Percentiles rank a stretch among this genome's conserved stretches.
Evolutionary conservation across 257 asterid species (phyloP).

Genomic region (Ocimum tenuiflorum): DNA sequence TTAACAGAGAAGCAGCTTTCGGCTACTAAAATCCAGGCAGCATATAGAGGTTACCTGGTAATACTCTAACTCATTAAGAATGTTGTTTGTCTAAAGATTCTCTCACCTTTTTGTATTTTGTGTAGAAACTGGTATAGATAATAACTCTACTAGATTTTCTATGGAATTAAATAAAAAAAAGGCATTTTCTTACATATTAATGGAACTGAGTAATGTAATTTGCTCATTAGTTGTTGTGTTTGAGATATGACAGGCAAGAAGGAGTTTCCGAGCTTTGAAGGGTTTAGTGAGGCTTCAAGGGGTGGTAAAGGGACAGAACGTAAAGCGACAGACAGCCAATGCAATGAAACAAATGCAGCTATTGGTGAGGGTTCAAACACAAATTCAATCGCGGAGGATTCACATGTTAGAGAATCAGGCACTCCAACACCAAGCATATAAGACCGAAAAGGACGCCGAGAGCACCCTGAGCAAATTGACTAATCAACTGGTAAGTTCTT

Average conservation of each 20-base stretch:
- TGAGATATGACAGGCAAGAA: conserved; percentile 56
- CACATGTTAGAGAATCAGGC: conserved; percentile 78
- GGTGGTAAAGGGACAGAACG: conserved; percentile 77
- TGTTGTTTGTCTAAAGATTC: background rate
- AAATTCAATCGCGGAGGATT: conserved; percentile 83
- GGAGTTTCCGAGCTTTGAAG: conserved; percentile 76
- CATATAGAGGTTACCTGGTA: conserved; percentile 84
- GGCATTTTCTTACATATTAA: background rate
- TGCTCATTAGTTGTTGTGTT: background rate
- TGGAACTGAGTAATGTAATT: background rate
- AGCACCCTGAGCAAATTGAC: conserved; percentile 78
- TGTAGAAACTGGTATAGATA: background rate
- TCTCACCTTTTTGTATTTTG: background rate
- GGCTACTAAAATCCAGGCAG: conserved; percentile 77
- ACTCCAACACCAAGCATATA: conserved; percentile 36
- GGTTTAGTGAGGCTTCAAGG: conserved; percentile 96
- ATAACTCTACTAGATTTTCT: background rate
- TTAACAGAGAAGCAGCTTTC: conserved; percentile 44
- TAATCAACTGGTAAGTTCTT: conserved; percentile 42
- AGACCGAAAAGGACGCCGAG: conserved; percentile 58
- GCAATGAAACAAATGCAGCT: conserved; percentile 99
- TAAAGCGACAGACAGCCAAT: conserved; percentile 67
- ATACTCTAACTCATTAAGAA: conserved; percentile 12
- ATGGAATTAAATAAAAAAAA: background rate
- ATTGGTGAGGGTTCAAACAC: conserved; percentile 76